These are phyloP conservation scores for Sphenostylis stenocarpa DNA, from an alignment of 306 rosid genomes.

Conservation along the genomic window DNA sequence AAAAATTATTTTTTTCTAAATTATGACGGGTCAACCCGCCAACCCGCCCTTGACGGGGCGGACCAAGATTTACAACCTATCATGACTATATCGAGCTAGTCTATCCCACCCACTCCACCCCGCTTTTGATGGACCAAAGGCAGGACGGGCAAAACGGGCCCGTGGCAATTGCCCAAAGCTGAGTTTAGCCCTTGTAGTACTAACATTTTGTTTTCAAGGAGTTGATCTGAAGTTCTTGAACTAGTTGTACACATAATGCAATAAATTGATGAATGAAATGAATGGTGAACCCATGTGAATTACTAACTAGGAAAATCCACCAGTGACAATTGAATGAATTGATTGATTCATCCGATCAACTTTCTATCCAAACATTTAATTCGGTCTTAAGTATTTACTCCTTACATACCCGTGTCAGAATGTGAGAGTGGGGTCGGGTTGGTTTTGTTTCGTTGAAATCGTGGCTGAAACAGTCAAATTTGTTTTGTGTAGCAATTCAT, in stretches of 20 bases:
- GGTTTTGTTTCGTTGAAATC: background rate
- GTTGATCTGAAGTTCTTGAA: background rate
- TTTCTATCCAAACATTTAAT: background rate
- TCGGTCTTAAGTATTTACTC: background rate
- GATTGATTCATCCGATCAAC: background rate
- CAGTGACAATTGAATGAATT: background rate
- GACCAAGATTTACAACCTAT: too few relatives aligned
- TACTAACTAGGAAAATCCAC: background rate
- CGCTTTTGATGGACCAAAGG: too few relatives aligned
- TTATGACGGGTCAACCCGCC: too few relatives aligned
- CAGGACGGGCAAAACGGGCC: too few relatives aligned
- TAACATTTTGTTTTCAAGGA: background rate
- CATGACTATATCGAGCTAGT: too few relatives aligned
- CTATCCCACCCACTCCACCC: too few relatives aligned
- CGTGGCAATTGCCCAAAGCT: background rate
- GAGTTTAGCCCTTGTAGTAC: background rate
- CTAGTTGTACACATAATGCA: background rate
- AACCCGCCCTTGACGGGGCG: too few relatives aligned
- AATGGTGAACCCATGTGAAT: background rate
- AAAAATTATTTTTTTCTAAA: too few relatives aligned
- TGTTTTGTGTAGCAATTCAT: background rate
- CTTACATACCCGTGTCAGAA: background rate
- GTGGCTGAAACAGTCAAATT: background rate
- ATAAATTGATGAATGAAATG: background rate
- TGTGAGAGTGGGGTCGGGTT: conserved; percentile 2